Evolutionary conservation across 2,329 filamentous ascomycete genomes (phyloP).

Genomic region (Rutstroemia sp.): DNA sequence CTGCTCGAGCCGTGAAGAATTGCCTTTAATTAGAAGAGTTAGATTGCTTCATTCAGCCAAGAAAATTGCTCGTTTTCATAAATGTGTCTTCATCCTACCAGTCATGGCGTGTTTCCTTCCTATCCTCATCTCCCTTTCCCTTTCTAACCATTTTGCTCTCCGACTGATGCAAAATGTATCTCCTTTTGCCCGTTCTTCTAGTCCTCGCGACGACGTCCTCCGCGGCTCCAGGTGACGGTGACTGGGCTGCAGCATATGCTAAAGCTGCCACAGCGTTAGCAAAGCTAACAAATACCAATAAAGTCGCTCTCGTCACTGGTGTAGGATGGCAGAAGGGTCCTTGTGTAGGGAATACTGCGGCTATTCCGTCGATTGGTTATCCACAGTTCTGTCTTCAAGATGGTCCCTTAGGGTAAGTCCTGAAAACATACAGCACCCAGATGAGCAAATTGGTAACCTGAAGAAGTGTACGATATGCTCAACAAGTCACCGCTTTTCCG

Average conservation of each 20-base stretch:
- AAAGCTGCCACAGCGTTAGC: constrained; percentile 62
- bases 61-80: too few relatives aligned
- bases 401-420: constrained; percentile 56
- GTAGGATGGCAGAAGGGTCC: constrained; percentile 67
- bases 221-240: constrained; percentile 18
- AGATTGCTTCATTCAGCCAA: too few relatives aligned
- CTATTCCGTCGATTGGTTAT: constrained; percentile 54
- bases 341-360: constrained; percentile 56
- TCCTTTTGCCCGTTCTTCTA: constrained; percentile 9
- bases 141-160: background rate
- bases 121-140: background rate
- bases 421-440: background rate
- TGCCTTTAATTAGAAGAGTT: too few relatives aligned
- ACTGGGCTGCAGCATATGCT: constrained; percentile 62
- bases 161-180: background rate
- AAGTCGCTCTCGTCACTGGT: constrained; percentile 72
- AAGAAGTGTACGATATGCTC: constrained; percentile 52
- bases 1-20: too few relatives aligned
- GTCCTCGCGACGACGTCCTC: constrained; percentile 12
- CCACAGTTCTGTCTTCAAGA: constrained; percentile 74
- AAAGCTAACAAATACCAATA: constrained; percentile 66
- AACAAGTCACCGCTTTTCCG: constrained; percentile 68
- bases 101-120: background rate
- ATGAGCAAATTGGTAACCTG: background rate
- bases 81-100: too few relatives aligned